Base-by-base conservation (phyloP, 352 stramenopile genomes). In the Blastocystis sp. region DNA sequence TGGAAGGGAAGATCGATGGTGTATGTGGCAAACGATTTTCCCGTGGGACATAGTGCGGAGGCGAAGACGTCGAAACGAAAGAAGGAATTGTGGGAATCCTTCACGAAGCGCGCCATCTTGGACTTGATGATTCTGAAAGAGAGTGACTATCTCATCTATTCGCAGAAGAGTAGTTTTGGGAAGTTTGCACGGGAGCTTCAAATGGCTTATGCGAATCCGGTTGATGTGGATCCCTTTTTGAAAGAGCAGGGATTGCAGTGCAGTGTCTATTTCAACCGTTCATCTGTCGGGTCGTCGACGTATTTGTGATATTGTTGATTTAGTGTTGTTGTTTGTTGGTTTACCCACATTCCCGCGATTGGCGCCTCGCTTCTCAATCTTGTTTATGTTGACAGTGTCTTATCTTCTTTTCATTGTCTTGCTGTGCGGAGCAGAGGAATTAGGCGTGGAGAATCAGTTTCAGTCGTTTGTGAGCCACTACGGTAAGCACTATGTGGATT, bases 111-210 rank as follows among this genome's bases (percentile, higher is more conserved):
- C 7, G 64, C 64, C 11, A 76, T 76, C 38, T n/a, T 76, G 34
- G 64, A 76, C 34, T 53, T 76, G 40, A 57, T 76, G 36, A 38
- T 76, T 3, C 34, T 76, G 38, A 76, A 76, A 32, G 64, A 76
- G 18, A 76, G 64, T 44, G 64, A 76, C 42, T 76, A 56, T 56
- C 46, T 76, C 11, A 76, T 76, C 8, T 76, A 18, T 8, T 54
- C 64, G 7, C 24, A 54, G 40, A 57, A 57, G 36, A 76, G 64
- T 36, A 76, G 64, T 51, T 76, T 76, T 51, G 64, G 64, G 21
- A 27, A 38, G 21, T 76, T 57, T 27, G 36, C 64, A 18, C 21
- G 34, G 18, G 64, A 57, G n/a, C 36, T 76, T 21, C 42, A 57
- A 36, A 21, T 53, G 27, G 21, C 64, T 1, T 76, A 32, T 36